Evolutionary conservation across 2,329 filamentous ascomycete species (phyloP), one percentile per base, ranked within the genome.

Genomic region (Periconia digitata): DNA sequence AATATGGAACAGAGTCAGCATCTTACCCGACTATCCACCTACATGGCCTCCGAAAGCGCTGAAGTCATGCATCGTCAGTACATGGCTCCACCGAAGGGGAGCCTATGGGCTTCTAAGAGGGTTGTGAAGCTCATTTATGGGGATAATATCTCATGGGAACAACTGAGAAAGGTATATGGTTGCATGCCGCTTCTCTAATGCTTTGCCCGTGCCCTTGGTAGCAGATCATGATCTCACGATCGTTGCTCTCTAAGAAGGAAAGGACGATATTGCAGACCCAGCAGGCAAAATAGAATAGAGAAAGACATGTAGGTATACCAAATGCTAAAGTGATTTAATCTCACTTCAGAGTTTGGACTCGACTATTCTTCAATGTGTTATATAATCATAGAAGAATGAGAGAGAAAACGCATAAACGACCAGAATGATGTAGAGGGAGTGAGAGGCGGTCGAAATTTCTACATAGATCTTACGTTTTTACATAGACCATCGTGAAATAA

Each of bases 1-100:
- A 46, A 49, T 38, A 52, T 43, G 46, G 49, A 49, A 40, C 39
- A 49, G 50, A 53, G 36, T 39, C 45, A 43, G 41, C 32, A 43
- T 43, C 50, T 53, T 50, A 53, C 47, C 32, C 47, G 22, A 34
- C 51, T 54, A 44, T 54, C 51, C 43, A 47, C 48, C 38, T 54
- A 51, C 40, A 54, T 54, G 49, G 51, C 48, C 42, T 54, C 51
- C 49, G 40, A 44, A 54, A 54, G 51, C 45, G 51, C 51, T 29
- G 51, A 54, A 47, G 37, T 54, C 45, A 51, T 49, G 48, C 43
- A 49, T 51, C 49, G 46, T 44, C 48, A 54, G 48, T 54, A 54
- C 39, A 54, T 54, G 49, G 51, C 48, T 47, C 47, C 51, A 42
- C 44, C 41, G 34, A 44, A 44, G 37, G 47, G 47, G 47, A 53